A percentile compares a stretch with the other conserved stretches of the same genome.
These are phyloP conservation scores for Danielia oregonensis DNA, from an alignment of 805 yeast species.

Conservation along the genomic window DNA sequence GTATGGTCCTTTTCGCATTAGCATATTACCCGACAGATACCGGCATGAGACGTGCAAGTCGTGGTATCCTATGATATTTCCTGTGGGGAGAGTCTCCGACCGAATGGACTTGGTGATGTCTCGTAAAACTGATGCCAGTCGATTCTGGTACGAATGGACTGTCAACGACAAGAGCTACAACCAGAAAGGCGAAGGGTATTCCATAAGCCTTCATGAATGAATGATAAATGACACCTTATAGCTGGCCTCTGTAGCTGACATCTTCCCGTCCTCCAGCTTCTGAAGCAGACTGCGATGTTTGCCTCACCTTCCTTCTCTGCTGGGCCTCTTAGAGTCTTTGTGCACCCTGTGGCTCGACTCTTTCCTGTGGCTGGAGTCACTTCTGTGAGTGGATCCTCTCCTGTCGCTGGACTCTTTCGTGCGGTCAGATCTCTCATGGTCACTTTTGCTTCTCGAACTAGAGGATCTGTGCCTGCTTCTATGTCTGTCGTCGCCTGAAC, in stretches of 20 bases:
- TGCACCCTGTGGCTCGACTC: neutral
- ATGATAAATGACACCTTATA: too few species aligned
- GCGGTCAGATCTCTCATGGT: too few species aligned
- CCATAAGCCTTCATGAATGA: constrained; percentile 7
- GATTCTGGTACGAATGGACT: constrained; percentile 27
- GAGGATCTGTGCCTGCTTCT: too few species aligned
- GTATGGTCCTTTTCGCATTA: constrained; percentile 54
- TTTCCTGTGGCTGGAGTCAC: neutral
- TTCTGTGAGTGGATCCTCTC: constrained; percentile 2
- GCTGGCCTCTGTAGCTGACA: too few species aligned
- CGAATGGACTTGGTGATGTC: neutral
- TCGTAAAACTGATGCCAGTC: constrained; percentile 4
- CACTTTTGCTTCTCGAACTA: too few species aligned
- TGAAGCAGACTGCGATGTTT: too few species aligned
- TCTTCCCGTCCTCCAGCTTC: too few species aligned
- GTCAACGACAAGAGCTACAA: constrained; percentile 19
- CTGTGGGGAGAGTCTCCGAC: constrained; percentile 12
- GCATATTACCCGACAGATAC: constrained; percentile 29
- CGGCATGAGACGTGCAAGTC: constrained; percentile 25
- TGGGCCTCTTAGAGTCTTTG: too few species aligned
- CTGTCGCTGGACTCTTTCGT: too few species aligned
- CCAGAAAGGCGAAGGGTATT: constrained; percentile 13
- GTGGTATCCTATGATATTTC: constrained; percentile 39
- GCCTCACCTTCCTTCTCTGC: too few species aligned
- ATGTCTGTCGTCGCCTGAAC: neutral